A percentile compares a stretch with the other conserved stretches of the same genome.
Conservation (phyloP, 495 filamentous ascomycete genomes). For the Delitschia confertaspora region DNA sequence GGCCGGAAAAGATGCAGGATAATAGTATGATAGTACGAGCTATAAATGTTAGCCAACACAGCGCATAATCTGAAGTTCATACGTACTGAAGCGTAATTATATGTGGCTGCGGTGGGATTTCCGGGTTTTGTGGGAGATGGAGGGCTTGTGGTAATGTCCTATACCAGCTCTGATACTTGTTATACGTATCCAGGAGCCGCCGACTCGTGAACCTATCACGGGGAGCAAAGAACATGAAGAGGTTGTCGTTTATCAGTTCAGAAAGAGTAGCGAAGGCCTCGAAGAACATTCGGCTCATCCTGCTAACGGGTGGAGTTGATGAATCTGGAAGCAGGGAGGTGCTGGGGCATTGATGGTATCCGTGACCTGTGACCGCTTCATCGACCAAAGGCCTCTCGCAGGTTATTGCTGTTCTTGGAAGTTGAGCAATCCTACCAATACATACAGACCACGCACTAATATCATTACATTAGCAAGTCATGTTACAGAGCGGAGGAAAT, state of each 20-base stretch:
- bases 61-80: too few relatives aligned
- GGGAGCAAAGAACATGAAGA: slow-evolving; percentile 57
- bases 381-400: slow-evolving; percentile 47
- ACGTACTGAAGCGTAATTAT: slow-evolving; percentile 57
- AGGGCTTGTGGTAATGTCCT: slow-evolving; percentile 50
- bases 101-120: slow-evolving; percentile 44
- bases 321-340: background rate
- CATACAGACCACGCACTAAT: slow-evolving; percentile 54
- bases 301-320: too few relatives aligned
- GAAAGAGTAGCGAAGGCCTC: slow-evolving; percentile 56
- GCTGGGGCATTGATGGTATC: background rate
- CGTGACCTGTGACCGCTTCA: slow-evolving; percentile 3
- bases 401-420: slow-evolving; percentile 47
- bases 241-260: slow-evolving; percentile 56
- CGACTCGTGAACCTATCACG: slow-evolving; percentile 49
- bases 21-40: slow-evolving; percentile 59
- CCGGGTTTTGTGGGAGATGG: slow-evolving; percentile 42
- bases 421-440: slow-evolving; percentile 54
- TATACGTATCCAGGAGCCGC: slow-evolving; percentile 48
- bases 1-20: slow-evolving; percentile 58
- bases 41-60: slow-evolving; percentile 28
- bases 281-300: slow-evolving; percentile 45
- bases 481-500: background rate
- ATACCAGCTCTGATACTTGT: slow-evolving; percentile 55
- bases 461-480: slow-evolving; percentile 31